phyloP scores from a whole-genome alignment of 1,284 basidiomycete species.

The Melampsora larici-populina region DNA sequence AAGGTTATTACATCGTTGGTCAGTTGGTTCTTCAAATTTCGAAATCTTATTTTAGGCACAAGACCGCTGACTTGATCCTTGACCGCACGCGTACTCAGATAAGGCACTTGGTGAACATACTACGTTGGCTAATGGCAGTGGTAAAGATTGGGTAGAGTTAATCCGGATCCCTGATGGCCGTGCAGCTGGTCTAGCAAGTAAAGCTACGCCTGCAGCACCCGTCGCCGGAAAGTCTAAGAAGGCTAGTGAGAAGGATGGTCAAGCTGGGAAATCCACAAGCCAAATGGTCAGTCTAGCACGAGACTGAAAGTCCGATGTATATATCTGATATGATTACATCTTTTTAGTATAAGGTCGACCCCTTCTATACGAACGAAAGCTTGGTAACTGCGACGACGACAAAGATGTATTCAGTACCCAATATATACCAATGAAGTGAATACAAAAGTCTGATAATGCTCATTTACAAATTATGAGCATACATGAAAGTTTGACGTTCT shows the following conservation, averaged over 20 bases:
- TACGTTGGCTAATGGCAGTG: slow-evolving; percentile 34
- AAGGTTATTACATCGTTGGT: slow-evolving; percentile 88
- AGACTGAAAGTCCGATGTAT: neutral
- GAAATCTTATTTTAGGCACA: neutral
- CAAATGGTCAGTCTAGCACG: neutral
- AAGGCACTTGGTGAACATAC: slow-evolving; percentile 36
- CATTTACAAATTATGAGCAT: no score
- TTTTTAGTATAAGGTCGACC: slow-evolving; percentile 31
- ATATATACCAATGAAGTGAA: slow-evolving; percentile 22
- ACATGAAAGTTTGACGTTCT: no score
- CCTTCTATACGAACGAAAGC: slow-evolving; percentile 22
- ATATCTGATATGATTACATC: neutral
- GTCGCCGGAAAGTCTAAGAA: neutral
- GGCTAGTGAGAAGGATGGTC: neutral
- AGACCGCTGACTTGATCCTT: neutral
- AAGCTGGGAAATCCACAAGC: neutral
- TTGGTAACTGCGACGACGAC: slow-evolving; percentile 12
- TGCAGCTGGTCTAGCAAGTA: slow-evolving; percentile 50
- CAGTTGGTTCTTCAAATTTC: slow-evolving; percentile 48
- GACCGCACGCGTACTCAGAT: slow-evolving; percentile 2
- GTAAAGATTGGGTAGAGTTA: slow-evolving; percentile 48
- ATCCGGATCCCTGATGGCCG: slow-evolving; percentile 54
- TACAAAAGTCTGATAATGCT: no score
- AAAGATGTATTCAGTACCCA: slow-evolving; percentile 36
- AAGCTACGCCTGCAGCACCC: slow-evolving; percentile 49